Evolutionary conservation across 129 eudicot species (phyloP), one percentile per base, ranked within the genome.

Genomic region (Flaveria trinervia): DNA sequence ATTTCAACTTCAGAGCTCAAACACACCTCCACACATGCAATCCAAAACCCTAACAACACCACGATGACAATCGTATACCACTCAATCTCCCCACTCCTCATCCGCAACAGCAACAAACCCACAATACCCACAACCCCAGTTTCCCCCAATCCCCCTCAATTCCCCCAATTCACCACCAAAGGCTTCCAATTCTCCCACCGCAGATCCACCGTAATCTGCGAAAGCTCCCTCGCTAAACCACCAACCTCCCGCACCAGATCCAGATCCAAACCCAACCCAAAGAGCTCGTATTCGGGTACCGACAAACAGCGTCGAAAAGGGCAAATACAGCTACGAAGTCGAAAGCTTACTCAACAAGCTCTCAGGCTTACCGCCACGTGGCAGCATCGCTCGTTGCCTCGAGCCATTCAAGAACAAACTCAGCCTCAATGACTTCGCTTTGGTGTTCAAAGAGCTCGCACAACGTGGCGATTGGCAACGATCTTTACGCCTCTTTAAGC

Each of bases 401-500:
- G 98, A 93, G 56, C 70, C 89, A 12, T 93, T 89, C 72, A 88
- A 84, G 61, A 93, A 90, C 81, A 93, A 89, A 77, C 89, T 91
- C 23, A 87, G 90, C 43, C 84, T 90, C 10, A 87, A 86, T 54
- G 98, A 93, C 68, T 93, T 93, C 46, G 83, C 92, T 60, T 77
- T 72, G 23, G 96, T 93, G 7, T 93, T 93, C 74, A 88, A 86
- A 72, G 98, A 93, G 70, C 90, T 93, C 36, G 98, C 98, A 2
- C 87, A 77, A 1, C 92, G 98, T 17, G 90, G 96, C 11, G 98
- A 93, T 64, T 93, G 98, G 98, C 98, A 93, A 36, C 61, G 98
- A 9, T 90, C 98, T 1, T 82, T 93, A 1, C 89, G 98, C 14
- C 75, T 93, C 16, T 93, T 93, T 65, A 93, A 93, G 71, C 90